phyloP scores from a whole-genome alignment of 1,139 yeast species.

The Yamadazyma triangularis region DNA sequence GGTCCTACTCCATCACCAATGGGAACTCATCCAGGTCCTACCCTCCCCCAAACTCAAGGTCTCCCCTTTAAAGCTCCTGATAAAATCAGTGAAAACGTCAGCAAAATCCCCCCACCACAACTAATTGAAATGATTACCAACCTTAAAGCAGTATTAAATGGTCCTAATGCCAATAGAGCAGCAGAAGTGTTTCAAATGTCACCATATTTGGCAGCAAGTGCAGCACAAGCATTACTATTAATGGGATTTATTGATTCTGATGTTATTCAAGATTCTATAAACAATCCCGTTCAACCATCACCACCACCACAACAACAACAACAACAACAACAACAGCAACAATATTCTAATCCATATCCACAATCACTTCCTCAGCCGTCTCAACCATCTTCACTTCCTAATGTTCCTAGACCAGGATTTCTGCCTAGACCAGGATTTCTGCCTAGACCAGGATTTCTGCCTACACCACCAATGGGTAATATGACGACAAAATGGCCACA shows the following conservation, averaged over 20 bases:
- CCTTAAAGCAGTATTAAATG: constrained; percentile 47
- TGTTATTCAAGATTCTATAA: constrained; percentile 49
- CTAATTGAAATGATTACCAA: constrained; percentile 63
- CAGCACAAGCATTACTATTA: constrained; percentile 68
- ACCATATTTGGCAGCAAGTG: constrained; percentile 57
- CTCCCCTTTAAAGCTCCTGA: constrained; percentile 47
- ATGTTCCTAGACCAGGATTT: constrained; percentile 11
- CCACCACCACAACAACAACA: constrained; percentile 5
- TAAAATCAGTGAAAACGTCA: constrained; percentile 50
- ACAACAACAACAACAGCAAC: no score
- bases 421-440: constrained; percentile 12
- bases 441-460: constrained; percentile 7
- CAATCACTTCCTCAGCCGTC: constrained; percentile 5
- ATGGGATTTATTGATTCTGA: constrained; percentile 73
- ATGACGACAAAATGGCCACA: constrained; percentile 41
- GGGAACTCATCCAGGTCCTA: constrained; percentile 7
- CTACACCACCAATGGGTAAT: constrained; percentile 15
- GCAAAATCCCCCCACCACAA: constrained; percentile 64
- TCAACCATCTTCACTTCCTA: constrained; percentile 5
- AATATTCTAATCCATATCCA: no score
- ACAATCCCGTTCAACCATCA: constrained; percentile 20
- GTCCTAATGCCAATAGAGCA: constrained; percentile 49
- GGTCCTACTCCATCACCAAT: constrained; percentile 7
- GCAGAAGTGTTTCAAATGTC: constrained; percentile 50
- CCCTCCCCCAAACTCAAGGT: constrained; percentile 41